phyloP scores from a whole-genome alignment of 352 stramenopile genomes.

The Globisporangium nagaii region DNA sequence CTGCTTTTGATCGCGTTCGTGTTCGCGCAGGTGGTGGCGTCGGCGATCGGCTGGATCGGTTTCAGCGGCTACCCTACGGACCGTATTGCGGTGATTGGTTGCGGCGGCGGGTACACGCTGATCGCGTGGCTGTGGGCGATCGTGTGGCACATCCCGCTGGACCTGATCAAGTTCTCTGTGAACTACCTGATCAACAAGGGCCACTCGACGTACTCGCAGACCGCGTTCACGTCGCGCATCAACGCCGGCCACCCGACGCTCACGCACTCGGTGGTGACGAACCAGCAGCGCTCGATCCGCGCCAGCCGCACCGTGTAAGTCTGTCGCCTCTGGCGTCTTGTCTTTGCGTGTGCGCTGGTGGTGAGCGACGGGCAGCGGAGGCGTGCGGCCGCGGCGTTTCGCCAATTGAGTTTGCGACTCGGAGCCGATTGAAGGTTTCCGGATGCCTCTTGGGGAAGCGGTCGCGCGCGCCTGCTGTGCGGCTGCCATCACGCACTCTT shows the following conservation, averaged over 20 bases:
- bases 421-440: conserved; percentile 14
- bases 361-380: background rate
- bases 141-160: conserved; percentile 68
- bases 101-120: conserved; percentile 52
- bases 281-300: conserved; percentile 56
- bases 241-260: conserved; percentile 70
- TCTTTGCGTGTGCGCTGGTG: background rate
- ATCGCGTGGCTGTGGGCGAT: conserved; percentile 67
- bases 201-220: conserved; percentile 38
- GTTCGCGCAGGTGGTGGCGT: conserved; percentile 59
- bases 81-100: conserved; percentile 61
- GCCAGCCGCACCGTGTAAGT: conserved; percentile 59
- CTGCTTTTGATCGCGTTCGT: conserved; percentile 64
- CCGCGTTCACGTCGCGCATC: conserved; percentile 70
- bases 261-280: conserved; percentile 52
- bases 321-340: background rate
- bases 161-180: conserved; percentile 66
- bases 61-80: conserved; percentile 64
- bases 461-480: too few species aligned
- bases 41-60: conserved; percentile 57
- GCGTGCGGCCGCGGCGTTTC: too few species aligned
- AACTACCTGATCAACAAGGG: conserved; percentile 64
- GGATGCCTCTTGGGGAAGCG: background rate
- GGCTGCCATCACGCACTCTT: conserved; percentile 20
- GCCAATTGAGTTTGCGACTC: conserved; percentile 4